These are phyloP conservation scores for Pichia sp. DNA, from an alignment of 1,139 yeast species.

Conservation along the genomic window DNA sequence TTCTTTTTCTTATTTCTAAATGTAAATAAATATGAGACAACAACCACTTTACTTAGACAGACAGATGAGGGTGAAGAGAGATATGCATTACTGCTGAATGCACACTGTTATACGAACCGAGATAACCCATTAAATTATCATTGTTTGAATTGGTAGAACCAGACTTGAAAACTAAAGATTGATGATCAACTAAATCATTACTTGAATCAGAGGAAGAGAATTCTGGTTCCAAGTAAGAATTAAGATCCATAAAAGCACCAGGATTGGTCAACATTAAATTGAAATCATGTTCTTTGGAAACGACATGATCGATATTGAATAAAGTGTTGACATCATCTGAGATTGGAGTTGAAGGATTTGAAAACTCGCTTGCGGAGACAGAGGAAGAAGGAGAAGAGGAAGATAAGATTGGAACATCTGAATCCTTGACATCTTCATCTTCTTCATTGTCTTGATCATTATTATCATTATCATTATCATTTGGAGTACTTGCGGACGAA, in stretches of 20 bases:
- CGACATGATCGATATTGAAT: conserved; percentile 5
- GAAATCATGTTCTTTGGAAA: background rate
- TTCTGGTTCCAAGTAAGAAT: conserved; percentile 8
- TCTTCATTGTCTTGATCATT: background rate
- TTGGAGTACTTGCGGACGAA: background rate
- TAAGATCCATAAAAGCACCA: no score
- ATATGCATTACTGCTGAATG: conserved; percentile 37
- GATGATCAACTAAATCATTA: conserved; percentile 3
- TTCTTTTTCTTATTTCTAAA: background rate
- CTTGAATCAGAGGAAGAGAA: background rate
- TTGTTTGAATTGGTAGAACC: conserved; percentile 13
- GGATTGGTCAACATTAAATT: conserved; percentile 6
- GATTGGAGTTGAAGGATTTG: conserved; percentile 21
- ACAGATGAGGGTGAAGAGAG: background rate
- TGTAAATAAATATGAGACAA: conserved; percentile 4
- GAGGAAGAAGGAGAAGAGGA: conserved; percentile 32
- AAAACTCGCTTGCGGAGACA: conserved; percentile 3
- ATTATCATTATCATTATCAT: conserved; percentile 4
- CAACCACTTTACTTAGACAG: background rate
- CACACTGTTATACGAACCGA: conserved; percentile 35
- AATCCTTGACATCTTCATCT: background rate
- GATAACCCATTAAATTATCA: conserved; percentile 16
- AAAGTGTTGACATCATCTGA: conserved; percentile 26
- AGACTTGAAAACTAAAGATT: conserved; percentile 8
- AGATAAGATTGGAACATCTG: conserved; percentile 19